phyloP scores from a whole-genome alignment of 148 eudicot genomes.

The Fagopyrum tataricum region DNA sequence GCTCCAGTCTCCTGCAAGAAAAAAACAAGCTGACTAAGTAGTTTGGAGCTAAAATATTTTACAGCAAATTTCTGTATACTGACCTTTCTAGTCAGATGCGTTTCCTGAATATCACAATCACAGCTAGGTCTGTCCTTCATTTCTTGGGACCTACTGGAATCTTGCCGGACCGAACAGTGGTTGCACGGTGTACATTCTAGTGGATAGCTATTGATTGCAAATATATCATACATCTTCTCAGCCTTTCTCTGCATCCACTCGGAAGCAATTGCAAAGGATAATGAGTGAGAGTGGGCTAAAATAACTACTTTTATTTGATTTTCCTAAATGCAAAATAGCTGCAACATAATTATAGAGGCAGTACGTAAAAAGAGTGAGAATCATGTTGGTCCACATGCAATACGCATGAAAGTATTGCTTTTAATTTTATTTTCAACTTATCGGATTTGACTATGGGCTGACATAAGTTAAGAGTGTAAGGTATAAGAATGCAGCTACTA shows the following conservation, averaged over 20 bases:
- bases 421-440: no score
- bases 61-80: background rate
- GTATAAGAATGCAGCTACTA: no score
- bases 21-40: background rate
- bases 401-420: background rate
- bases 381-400: background rate
- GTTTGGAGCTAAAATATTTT: background rate
- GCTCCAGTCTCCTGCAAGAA: conserved; percentile 72
- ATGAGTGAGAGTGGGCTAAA: background rate
- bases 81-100: conserved; percentile 47
- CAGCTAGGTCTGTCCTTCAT: conserved; percentile 17
- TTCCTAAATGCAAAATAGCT: background rate
- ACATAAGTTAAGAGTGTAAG: no score
- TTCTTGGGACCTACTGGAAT: conserved; percentile 30
- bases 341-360: background rate
- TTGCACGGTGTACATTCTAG: conserved; percentile 36
- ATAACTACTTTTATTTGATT: background rate
- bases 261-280: background rate
- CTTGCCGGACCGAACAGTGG: conserved; percentile 22
- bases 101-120: conserved; percentile 26
- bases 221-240: conserved; percentile 43
- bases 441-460: background rate
- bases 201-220: conserved; percentile 28
- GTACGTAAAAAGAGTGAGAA: background rate
- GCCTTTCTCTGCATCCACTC: conserved; percentile 40